Base-by-base conservation (phyloP, 2,329 filamentous ascomycete species). In the Pseudogymnoascus sp. region DNA sequence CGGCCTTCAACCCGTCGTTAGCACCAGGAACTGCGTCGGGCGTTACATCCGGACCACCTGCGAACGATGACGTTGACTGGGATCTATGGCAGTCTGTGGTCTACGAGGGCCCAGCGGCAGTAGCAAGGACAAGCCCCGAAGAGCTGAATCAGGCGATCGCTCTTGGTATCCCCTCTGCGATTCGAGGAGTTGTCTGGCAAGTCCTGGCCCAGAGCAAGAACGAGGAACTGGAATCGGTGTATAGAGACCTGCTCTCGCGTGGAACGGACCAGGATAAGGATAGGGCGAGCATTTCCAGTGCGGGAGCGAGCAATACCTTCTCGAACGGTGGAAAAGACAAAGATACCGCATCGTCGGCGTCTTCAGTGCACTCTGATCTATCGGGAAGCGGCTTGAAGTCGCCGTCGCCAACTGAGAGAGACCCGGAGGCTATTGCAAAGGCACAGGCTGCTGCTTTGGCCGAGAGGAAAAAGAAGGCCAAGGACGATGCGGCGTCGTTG, bases 131-230 rank as follows among this genome's bases (percentile, higher is more conserved):
- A 3, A 96, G 92, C 72, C 83, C 93, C 0, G 91, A 96, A 71
- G 93, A 97, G 74, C 79, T 99, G 64, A 96, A 93, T 73, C 86
- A 84, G 68, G 93, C 95, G 21, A 97, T 99, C 70, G 90, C 93
- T 61, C 90, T 89, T 41, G 95, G 95, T 34, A 99, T 99, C 64
- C 95, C 95, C 1, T 92, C 89, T 69, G 93, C 93, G 2, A 96
- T 99, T 67, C 88, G 95, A 65, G 96, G 95, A n/a, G 95, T 99
- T 2, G 93, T 99, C 61, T 99, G 95, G 95, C 95, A 99, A 77
- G 93, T 98, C 6, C 79, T 99, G 67, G 92, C 95, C 3, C 92
- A 96, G 73, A 97, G 93, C 78, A 96, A 96, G 76, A 96, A 92
- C 70, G 89, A 93, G 66, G 92, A 96, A 51, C 79, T 99, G 16